phyloP scores from a whole-genome alignment of 768 basidiomycete genomes.

The Russula sp. region DNA sequence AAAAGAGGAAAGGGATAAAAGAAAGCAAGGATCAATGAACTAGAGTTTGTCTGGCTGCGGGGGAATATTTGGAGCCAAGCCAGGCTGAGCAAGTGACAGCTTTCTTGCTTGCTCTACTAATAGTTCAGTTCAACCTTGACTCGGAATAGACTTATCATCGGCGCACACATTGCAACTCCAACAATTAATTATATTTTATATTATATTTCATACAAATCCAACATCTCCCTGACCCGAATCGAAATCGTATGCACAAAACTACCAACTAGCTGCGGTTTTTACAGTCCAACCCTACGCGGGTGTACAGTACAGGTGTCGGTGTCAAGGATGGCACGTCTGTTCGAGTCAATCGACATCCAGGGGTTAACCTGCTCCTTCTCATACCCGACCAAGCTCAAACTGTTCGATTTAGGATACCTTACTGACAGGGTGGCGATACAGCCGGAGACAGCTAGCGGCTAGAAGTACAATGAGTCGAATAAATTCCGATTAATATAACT shows the following conservation, averaged over 20 bases:
- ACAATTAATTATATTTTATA: background rate
- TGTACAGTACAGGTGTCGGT: background rate
- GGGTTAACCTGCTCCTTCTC: no score
- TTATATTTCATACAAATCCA: background rate
- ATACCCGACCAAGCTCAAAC: background rate
- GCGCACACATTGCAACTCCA: background rate
- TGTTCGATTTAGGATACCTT: background rate
- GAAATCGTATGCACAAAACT: no score
- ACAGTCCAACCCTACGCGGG: no score
- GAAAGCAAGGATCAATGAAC: conserved; percentile 9
- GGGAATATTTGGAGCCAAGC: background rate
- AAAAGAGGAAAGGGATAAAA: conserved; percentile 3
- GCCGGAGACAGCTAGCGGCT: background rate
- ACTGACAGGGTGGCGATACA: background rate
- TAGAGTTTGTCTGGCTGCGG: background rate
- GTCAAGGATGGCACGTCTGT: background rate
- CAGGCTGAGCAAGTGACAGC: background rate
- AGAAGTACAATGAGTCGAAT: background rate
- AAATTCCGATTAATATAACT: background rate
- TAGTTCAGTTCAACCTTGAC: conserved; percentile 8
- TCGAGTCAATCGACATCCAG: background rate
- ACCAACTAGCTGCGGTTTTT: background rate
- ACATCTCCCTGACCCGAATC: background rate
- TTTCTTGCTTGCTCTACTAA: no score
- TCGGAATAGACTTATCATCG: background rate